phyloP scores from a whole-genome alignment of 257 asterid species.

The Knoxia roxburghii region DNA sequence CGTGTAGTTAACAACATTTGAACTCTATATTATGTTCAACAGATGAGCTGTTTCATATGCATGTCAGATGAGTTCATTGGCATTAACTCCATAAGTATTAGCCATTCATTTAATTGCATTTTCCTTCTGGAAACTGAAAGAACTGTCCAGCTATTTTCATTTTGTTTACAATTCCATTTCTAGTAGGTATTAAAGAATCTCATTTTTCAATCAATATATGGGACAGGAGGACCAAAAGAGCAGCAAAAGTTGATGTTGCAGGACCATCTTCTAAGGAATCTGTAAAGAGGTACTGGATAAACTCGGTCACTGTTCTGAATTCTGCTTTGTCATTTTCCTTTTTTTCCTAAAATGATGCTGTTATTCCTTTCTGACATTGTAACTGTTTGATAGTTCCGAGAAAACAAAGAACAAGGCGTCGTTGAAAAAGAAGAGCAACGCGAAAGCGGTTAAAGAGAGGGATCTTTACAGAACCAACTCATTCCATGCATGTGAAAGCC shows the following conservation, averaged over 20 bases:
- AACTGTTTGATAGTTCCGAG: constrained; percentile 33
- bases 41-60: neutral
- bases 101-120: neutral
- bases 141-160: neutral
- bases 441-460: constrained; percentile 39
- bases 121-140: neutral
- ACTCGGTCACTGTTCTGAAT: neutral
- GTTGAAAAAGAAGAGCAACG: constrained; percentile 39
- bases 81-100: too few species aligned
- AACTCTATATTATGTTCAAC: too few species aligned
- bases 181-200: too few species aligned
- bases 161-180: too few species aligned
- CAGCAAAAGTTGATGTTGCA: constrained; percentile 21
- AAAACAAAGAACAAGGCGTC: constrained; percentile 44
- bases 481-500: constrained; percentile 79
- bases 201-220: constrained; percentile 11
- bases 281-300: constrained; percentile 39
- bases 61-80: neutral
- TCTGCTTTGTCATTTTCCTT: neutral
- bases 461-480: constrained; percentile 46
- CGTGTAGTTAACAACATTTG: neutral
- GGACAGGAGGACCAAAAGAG: constrained; percentile 46
- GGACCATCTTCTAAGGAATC: constrained; percentile 34
- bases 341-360: neutral
- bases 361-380: constrained; percentile 5